Evolutionary conservation across 2,329 filamentous ascomycete species (phyloP), one percentile per base, ranked within the genome.

Genomic region (Lecanicillium sp.): DNA sequence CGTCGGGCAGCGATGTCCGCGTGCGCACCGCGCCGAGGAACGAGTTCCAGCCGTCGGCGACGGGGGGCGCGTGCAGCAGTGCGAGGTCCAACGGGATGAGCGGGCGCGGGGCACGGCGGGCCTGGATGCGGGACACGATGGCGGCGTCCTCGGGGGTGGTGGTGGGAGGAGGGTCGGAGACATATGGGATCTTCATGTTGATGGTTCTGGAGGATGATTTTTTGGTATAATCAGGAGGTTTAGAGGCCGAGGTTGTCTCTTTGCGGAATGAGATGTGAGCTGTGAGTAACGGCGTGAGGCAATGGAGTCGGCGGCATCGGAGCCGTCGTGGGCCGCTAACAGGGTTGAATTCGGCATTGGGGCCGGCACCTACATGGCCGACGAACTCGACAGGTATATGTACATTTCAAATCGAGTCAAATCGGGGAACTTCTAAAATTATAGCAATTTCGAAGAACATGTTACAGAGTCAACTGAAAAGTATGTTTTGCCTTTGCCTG

Each of bases 1-100:
- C 73, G 41, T 71, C 74, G 4, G 66, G 47, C 5, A 84, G 58
- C 4, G 59, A 61, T 20, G 78, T 77, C 54, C 67, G 67, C 35
- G 77, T 80, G 54, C 81, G 75, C 27, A 84, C 64, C 21, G 79
- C 79, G 51, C 82, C 83, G 10, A 87, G 73, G 62, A 87, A 83
- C 11, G 71, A 67, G 69, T 86, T 87, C 82, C 83, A 87, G 44
- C 87, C 87, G 66, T 88, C 83, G 14, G 87, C 86, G 2, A 91
- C 77, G 15, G 81, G 69, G 1, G 86, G 84, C 17, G 83, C 78
- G 69, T 91, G 87, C 11, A 91, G 75, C 1, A 91, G 78, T 2
- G 87, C 74, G 2, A 88, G 77, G 62, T 91, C 87, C n/a, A 91
- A 78, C 0, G 83, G 67, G 51, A 87, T 85, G 17, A 91, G 76